Evolutionary conservation across 1,284 basidiomycete genomes (phyloP).

Genomic region (Grifola frondosa): DNA sequence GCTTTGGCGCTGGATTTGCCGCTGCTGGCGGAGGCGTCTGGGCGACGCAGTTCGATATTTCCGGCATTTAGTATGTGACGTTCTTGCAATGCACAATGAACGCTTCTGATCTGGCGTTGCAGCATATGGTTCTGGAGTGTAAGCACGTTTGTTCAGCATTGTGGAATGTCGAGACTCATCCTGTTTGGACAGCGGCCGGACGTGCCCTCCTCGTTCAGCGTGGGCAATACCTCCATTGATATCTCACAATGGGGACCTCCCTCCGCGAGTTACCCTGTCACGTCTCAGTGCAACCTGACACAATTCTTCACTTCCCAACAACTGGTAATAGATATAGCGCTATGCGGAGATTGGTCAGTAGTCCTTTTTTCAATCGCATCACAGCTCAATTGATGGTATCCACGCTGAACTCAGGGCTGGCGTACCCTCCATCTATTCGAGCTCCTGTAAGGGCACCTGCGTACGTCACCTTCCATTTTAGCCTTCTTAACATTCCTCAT

Average conservation of each 20-base stretch:
- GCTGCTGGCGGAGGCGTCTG: conserved; percentile 72
- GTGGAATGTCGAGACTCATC: background rate
- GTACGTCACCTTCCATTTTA: conserved; percentile 35
- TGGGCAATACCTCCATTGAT: conserved; percentile 46
- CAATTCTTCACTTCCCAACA: conserved; percentile 52
- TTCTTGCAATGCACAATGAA: conserved; percentile 4
- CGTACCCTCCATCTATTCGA: conserved; percentile 39
- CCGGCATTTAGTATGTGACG: conserved; percentile 56
- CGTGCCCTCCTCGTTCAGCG: conserved; percentile 42
- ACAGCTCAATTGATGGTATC: no score
- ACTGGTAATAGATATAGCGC: conserved; percentile 54
- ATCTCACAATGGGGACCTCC: conserved; percentile 53
- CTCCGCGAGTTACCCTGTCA: conserved; percentile 47
- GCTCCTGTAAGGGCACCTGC: conserved; percentile 43
- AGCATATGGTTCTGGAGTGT: conserved; percentile 80
- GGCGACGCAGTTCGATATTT: conserved; percentile 64
- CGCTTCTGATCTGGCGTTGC: conserved; percentile 3
- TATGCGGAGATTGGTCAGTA: conserved; percentile 55
- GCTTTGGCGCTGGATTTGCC: conserved; percentile 60
- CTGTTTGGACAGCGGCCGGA: conserved; percentile 38
- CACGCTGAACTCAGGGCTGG: conserved; percentile 44
- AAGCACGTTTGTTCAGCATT: conserved; percentile 27
- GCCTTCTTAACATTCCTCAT: background rate
- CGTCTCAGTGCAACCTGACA: conserved; percentile 43
- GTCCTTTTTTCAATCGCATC: background rate